Conservation (phyloP, 306 rosid species). For the Castanospermum australe region DNA sequence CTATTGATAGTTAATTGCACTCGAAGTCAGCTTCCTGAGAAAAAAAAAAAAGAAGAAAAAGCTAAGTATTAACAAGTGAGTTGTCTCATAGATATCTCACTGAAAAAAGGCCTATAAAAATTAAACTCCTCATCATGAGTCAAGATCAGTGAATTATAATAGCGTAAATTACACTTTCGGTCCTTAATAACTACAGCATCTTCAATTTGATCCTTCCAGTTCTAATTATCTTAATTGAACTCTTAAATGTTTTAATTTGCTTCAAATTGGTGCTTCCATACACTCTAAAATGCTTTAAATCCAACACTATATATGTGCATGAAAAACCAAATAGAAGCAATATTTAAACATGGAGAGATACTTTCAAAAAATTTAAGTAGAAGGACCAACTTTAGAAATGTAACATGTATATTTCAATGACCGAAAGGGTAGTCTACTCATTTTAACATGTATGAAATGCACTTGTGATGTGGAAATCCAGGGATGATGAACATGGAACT, state of each 20-base stretch:
- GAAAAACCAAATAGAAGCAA: slow-evolving; percentile 1
- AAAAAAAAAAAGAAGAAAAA: not conserved
- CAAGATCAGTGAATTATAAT: not conserved
- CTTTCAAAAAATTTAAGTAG: not conserved
- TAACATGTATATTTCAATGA: slow-evolving; percentile 2
- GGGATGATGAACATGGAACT: slow-evolving; percentile 18
- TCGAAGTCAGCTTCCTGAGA: slow-evolving; percentile 23
- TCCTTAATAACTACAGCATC: not conserved
- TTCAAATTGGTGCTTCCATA: not conserved
- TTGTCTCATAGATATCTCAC: not conserved
- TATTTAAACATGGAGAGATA: not conserved
- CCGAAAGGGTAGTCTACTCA: not conserved
- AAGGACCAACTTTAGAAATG: slow-evolving; percentile 13
- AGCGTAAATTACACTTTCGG: not conserved
- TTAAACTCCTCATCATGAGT: not conserved
- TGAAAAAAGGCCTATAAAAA: not conserved
- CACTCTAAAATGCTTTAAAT: not conserved
- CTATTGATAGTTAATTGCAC: slow-evolving; percentile 9
- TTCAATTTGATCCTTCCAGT: not conserved
- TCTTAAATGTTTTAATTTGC: not conserved
- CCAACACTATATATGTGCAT: not conserved
- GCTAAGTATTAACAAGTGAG: not conserved
- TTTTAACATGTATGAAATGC: slow-evolving; percentile 6
- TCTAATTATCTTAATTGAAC: not conserved
- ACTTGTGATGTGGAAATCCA: not conserved